Evolutionary conservation across 1,284 basidiomycete genomes (phyloP), one percentile per base, ranked within the genome.

Genomic region (Megacollybia platyphylla): DNA sequence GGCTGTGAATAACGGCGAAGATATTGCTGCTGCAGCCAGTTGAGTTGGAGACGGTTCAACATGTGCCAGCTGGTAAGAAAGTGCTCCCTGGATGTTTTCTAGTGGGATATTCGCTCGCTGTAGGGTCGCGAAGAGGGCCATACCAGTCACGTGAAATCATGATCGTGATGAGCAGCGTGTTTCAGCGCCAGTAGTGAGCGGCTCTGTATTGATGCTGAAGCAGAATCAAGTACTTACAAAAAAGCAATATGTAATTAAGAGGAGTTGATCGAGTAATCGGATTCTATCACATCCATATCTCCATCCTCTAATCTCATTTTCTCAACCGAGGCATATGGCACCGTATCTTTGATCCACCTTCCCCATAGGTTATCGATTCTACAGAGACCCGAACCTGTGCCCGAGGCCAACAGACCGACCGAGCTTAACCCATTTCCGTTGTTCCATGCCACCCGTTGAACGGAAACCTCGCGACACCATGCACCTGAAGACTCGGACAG

Each of bases 401-500:
- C 83, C 17, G 79, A 82, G 3, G 86, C 90, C 17, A 93, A 60
- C 51, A 90, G 55, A 0, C 75, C 72, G 1, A 81, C 77, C 1
- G 70, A 64, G 1, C 61, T 73, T 0, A 92, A 61, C 0, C 87
- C 87, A 37, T 76, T 76, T 1, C 70, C 76, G 31, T 66, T 71
- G 54, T 93, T 85, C 92, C 92, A 97, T 2, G 62, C 65, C 0
- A 84, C 80, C 2, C 80, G 72, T 41, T 87, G 79, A 1, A 94
- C 68, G 5, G 76, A 79, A 0, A 90, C 75, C 50, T 87, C 71
- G 1, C 72, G 66, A 0, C 80, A 67, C 89, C 90, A 96, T 0
- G 80, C 75, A 0, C 79, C 81, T 0, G 71, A 77, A 18, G 68
- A 64, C 4, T 57, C 54, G 2, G 58, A 55, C 4, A 48, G 43